Evolutionary conservation across 2,329 filamentous ascomycete genomes (phyloP), one percentile per base, ranked within the genome.

Genomic region (Blumeria graminis): DNA sequence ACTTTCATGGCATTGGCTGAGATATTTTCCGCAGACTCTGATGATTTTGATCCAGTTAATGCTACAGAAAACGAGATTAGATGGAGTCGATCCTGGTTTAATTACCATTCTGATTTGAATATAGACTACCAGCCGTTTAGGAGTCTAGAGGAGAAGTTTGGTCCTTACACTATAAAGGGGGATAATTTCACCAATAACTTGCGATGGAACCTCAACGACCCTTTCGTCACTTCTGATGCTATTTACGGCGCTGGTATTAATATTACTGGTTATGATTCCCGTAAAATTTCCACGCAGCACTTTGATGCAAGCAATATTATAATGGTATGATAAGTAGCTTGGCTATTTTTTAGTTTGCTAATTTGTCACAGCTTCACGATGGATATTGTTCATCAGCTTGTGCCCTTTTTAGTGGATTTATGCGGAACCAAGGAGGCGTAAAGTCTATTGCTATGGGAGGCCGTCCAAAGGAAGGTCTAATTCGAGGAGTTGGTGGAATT

Each of bases 401-500:
- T 64, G 72, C 76, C 34, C 68, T 77, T 43, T 77, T 81, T 63
- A 69, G 70, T 11, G 72, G 77, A 50, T 69, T 79, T 28, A 72
- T 81, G 70, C 71, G 71, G 6, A 66, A 69, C 57, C 69, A 71
- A 57, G 70, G 69, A 34, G 72, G 74, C 22, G 74, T 82, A 1
- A 74, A 74, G 59, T 75, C 74, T 38, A 71, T 82, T 51, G 71
- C 71, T 1, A 69, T 80, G 28, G 81, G 82, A 9, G 82, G 82
- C 1, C 74, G 76, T 0, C 75, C 80, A 0, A 67, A 68, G 10
- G 62, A 70, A 0, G 68, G 68, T 0, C 72, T 74, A 0, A 83
- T 81, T 69, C 78, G 82, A 68, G 74, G 72, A 3, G 71, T 82
- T n/a, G 79, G 80, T n/a, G 81, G 80, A n/a, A 74, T 78, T 52